Base-by-base conservation (phyloP, 148 eudicot genomes). In the Vaccinium corymbosum region DNA sequence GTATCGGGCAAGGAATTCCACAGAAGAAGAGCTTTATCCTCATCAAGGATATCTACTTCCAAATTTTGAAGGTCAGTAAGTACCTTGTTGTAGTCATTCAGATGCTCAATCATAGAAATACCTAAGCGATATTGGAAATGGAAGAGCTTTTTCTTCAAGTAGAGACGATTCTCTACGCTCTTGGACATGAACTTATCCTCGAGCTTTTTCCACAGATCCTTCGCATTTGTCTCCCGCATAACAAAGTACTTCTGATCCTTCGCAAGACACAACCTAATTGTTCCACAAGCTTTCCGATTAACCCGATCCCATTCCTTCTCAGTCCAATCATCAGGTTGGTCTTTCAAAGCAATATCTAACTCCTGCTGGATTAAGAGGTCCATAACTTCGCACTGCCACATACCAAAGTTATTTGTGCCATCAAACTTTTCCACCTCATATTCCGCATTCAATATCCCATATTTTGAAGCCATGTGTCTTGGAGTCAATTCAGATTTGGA, bases 351-450 rank as follows among this genome's bases (percentile, higher is more conserved):
- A 62, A 62, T n/a, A n/a, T n/a, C 68, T 13, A 62, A 62, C 22
- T 8, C 68, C 27, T n/a, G 4, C 20, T 20, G 68, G 1, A n/a
- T 20, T 25, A 62, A 62, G 27, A 62, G 27, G 22, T 62, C 68
- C 68, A 62, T 62, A 22, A 62, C 68, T 62, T 62, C 68, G 13
- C 27, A 62, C 0, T 62, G 68, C 27, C 68, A 62, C 68, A 62
- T n/a, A 62, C 13, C 1, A 1, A 62, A 62, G 68, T 62, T 8
- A 62, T 62, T 62, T n/a, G 68, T 62, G 68, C 27, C 68, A 20
- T n/a, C 68, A 62, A 62, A 62, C 68, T 62, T n/a, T 62, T 62
- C 68, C 68, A 61, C 68, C 27, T n/a, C 68, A 61, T 61, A 61
- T 19, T 61, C n/a, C 27, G 0, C 27, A n/a, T 20, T 20, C 20